Conservation (phyloP, 345 rosid genomes). For the Euphorbia lathyris region DNA sequence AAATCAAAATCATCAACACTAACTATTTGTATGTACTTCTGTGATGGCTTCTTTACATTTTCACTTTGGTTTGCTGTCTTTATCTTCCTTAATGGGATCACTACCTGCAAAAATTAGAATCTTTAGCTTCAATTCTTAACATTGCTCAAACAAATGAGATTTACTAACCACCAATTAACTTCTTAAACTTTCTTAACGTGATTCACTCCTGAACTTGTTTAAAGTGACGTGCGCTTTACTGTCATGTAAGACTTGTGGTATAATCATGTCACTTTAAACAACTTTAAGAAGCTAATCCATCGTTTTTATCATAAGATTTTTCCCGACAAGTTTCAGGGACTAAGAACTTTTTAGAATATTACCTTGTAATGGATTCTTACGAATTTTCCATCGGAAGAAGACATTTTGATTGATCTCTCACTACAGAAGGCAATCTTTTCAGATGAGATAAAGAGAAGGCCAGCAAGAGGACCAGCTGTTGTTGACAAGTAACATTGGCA, state of each 20-base stretch:
- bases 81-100: conserved; percentile 58
- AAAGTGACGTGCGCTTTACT: too few relatives aligned
- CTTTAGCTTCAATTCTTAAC: too few relatives aligned
- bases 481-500: conserved; percentile 59
- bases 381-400: conserved; percentile 36
- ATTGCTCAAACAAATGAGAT: too few relatives aligned
- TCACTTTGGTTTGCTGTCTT: conserved; percentile 46
- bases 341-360: neutral
- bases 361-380: conserved; percentile 49
- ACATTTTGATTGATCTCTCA: conserved; percentile 24
- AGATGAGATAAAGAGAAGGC: conserved; percentile 46
- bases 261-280: too few relatives aligned
- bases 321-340: too few relatives aligned
- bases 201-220: too few relatives aligned
- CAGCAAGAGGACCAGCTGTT: conserved; percentile 54
- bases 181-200: too few relatives aligned
- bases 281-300: too few relatives aligned
- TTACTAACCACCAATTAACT: too few relatives aligned
- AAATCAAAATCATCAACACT: conserved; percentile 72
- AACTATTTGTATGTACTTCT: conserved; percentile 63
- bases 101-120: conserved; percentile 29
- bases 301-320: too few relatives aligned
- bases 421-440: conserved; percentile 29
- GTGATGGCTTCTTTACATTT: conserved; percentile 59
- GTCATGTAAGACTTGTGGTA: too few relatives aligned